A percentile compares a stretch with the other conserved stretches of the same genome.
phyloP scores from a whole-genome alignment of 2,329 filamentous ascomycete species.

The Tolypocladium ovalisporum region DNA sequence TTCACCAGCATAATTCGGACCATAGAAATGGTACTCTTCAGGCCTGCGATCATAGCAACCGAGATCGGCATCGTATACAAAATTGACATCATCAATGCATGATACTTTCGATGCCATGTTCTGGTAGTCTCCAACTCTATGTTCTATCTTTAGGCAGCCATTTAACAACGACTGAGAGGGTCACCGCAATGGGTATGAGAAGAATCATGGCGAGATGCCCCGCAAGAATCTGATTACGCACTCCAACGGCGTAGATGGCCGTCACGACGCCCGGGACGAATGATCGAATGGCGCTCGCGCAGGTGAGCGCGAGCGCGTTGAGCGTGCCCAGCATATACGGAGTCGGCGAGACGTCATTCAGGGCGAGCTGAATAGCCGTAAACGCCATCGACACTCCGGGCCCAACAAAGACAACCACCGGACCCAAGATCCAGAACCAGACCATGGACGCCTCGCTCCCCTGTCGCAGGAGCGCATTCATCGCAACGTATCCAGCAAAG shows the following conservation, averaged over 20 bases:
- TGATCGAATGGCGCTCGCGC: slow-evolving; percentile 49
- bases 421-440: slow-evolving; percentile 44
- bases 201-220: slow-evolving; percentile 41
- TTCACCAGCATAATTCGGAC: background rate
- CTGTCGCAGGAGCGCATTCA: slow-evolving; percentile 35
- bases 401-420: slow-evolving; percentile 37
- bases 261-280: slow-evolving; percentile 56
- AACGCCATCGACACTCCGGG: slow-evolving; percentile 58
- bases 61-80: background rate
- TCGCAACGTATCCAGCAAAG: slow-evolving; percentile 44
- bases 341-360: slow-evolving; percentile 64
- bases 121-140: background rate
- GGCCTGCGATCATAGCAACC: background rate
- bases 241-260: slow-evolving; percentile 57
- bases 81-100: background rate
- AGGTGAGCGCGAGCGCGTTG: slow-evolving; percentile 51
- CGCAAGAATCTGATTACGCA: slow-evolving; percentile 45
- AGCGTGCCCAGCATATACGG: slow-evolving; percentile 56
- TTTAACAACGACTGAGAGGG: slow-evolving; percentile 12
- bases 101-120: background rate
- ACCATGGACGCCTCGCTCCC: slow-evolving; percentile 22
- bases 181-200: slow-evolving; percentile 18
- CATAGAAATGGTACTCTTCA: background rate
- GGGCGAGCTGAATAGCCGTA: slow-evolving; percentile 58
- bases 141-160: slow-evolving; percentile 17